phyloP scores from a whole-genome alignment of 208 protist genomes.

The Wallacemonas rigidus region DNA sequence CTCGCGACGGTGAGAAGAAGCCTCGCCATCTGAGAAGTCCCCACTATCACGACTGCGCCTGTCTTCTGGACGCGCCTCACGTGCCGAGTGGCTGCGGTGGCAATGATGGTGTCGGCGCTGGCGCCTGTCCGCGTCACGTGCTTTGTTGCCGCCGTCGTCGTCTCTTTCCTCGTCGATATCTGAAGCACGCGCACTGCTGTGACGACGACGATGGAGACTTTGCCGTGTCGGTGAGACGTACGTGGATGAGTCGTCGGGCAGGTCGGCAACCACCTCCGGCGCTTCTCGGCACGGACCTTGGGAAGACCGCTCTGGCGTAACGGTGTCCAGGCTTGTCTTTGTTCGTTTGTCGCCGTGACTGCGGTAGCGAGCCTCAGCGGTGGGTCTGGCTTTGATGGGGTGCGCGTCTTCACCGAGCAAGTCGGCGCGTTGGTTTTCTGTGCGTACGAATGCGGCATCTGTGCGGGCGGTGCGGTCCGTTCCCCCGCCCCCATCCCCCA shows the following conservation, averaged over 20 bases:
- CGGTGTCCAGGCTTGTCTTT: not conserved
- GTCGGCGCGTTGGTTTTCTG: not conserved
- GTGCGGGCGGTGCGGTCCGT: not conserved
- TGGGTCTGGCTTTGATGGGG: not conserved
- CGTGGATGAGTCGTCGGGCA: slow-evolving; percentile 13
- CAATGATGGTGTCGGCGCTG: not conserved
- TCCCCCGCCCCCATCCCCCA: not conserved
- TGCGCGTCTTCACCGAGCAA: not conserved
- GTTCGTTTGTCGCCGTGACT: not conserved
- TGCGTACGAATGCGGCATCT: slow-evolving; percentile 5
- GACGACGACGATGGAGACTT: not conserved
- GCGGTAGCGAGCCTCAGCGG: slow-evolving; percentile 3
- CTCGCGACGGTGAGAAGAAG: too few relatives aligned
- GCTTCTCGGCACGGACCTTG: not conserved
- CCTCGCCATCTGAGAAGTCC: too few relatives aligned
- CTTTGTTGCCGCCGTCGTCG: not conserved
- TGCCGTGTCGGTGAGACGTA: slow-evolving; percentile 7
- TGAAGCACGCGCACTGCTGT: not conserved
- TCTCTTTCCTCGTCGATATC: not conserved
- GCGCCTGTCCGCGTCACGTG: not conserved
- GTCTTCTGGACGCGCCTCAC: not conserved
- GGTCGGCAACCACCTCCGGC: not conserved
- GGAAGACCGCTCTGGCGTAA: not conserved
- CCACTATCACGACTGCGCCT: not conserved
- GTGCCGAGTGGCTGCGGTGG: not conserved